Evolutionary conservation across 1,139 yeast species (phyloP).

Genomic region (Chernovozyma sophiae-reginae): DNA sequence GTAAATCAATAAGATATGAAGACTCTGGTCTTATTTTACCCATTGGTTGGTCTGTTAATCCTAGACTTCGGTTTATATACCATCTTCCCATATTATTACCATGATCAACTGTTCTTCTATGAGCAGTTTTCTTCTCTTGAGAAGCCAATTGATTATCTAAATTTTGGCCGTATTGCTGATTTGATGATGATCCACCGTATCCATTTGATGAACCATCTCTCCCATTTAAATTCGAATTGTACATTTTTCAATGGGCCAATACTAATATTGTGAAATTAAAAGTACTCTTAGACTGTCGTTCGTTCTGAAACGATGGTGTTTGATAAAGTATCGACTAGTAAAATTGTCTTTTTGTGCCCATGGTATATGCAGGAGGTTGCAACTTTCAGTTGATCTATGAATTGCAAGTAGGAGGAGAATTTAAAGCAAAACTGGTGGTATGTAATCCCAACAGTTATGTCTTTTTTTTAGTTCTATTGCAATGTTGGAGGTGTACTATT

Average conservation of each 20-base stretch:
- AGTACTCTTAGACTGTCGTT: too few relatives aligned
- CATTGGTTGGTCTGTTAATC: constrained; percentile 42
- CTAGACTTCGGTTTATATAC: constrained; percentile 57
- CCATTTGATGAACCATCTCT: neutral
- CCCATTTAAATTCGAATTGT: neutral
- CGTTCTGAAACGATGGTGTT: neutral
- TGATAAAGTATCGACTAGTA: too few relatives aligned
- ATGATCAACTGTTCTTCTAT: constrained; percentile 83
- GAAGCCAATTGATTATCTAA: constrained; percentile 44
- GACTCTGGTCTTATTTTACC: constrained; percentile 75
- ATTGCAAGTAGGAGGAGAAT: too few relatives aligned
- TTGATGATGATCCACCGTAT: neutral
- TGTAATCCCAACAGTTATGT: too few relatives aligned
- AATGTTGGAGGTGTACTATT: too few relatives aligned
- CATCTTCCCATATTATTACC: constrained; percentile 80
- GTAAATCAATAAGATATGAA: constrained; percentile 63
- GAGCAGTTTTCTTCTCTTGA: constrained; percentile 51
- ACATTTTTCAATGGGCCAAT: too few relatives aligned
- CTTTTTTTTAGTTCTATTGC: too few relatives aligned
- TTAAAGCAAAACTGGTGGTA: too few relatives aligned
- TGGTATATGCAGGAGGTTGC: too few relatives aligned
- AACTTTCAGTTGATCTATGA: too few relatives aligned
- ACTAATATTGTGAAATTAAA: too few relatives aligned
- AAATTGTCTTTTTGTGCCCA: too few relatives aligned
- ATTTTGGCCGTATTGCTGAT: constrained; percentile 17